Evolutionary conservation across 257 asterid genomes (phyloP).

Genomic region (Solanum bulbocastanum): DNA sequence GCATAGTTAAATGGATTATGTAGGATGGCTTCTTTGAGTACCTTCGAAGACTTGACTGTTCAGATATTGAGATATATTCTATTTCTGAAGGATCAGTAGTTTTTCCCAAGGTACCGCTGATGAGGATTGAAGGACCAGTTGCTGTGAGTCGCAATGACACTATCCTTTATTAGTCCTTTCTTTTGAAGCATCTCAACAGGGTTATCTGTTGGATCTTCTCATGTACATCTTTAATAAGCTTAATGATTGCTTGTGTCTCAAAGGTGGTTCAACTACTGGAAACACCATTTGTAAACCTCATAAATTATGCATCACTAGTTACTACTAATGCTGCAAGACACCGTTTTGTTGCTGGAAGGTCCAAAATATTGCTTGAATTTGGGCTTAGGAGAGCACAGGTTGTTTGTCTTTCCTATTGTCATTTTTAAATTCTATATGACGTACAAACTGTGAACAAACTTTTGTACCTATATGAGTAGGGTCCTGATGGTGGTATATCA

Average conservation of each 20-base stretch:
- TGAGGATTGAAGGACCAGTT: slow-evolving; percentile 96
- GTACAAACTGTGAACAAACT: slow-evolving; percentile 3
- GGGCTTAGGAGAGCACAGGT: slow-evolving; percentile 98
- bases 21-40: slow-evolving; percentile 79
- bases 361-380: slow-evolving; percentile 90
- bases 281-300: slow-evolving; percentile 86
- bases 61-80: slow-evolving; percentile 87
- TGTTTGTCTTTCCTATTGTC: neutral
- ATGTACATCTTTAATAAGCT: neutral
- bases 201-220: neutral
- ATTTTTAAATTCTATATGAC: neutral
- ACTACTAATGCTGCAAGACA: slow-evolving; percentile 99
- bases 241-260: slow-evolving; percentile 11
- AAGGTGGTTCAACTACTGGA: slow-evolving; percentile 97
- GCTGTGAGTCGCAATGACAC: slow-evolving; percentile 56
- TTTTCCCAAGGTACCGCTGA: slow-evolving; percentile 87
- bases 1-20: slow-evolving; percentile 9
- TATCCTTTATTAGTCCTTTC: neutral
- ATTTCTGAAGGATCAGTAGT: slow-evolving; percentile 91
- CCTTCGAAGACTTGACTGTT: slow-evolving; percentile 75
- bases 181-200: neutral
- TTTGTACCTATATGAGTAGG: slow-evolving; percentile 34
- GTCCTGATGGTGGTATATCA: slow-evolving; percentile 98
- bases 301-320: slow-evolving; percentile 89
- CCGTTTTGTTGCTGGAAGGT: slow-evolving; percentile 96